These are phyloP conservation scores for Malassezia pachydermatis DNA, from an alignment of 1,284 basidiomycete species.

Conservation along the genomic window DNA sequence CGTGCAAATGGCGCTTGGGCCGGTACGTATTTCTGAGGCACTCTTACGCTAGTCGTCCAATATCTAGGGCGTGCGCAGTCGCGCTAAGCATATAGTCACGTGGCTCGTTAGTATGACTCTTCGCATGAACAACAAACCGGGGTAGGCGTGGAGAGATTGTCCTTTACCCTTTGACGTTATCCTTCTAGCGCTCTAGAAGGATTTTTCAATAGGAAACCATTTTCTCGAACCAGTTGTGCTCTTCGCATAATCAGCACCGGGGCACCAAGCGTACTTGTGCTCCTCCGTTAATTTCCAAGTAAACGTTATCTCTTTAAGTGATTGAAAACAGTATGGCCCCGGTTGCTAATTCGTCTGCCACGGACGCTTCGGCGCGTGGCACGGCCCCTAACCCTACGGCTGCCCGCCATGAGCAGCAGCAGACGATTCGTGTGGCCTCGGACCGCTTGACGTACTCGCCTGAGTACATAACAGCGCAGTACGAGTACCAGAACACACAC, in stretches of 20 bases:
- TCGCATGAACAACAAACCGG: not conserved
- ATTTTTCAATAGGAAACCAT: slow-evolving; percentile 21
- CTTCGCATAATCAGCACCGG: slow-evolving; percentile 39
- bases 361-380: slow-evolving; percentile 15
- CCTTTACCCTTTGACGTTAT: not conserved
- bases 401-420: slow-evolving; percentile 40
- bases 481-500: slow-evolving; percentile 46
- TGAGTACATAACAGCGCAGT: slow-evolving; percentile 38
- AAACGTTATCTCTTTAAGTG: slow-evolving; percentile 15
- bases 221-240: slow-evolving; percentile 47
- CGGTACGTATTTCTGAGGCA: slow-evolving; percentile 11
- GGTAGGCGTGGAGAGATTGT: not conserved
- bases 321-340: slow-evolving; percentile 33
- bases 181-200: slow-evolving; percentile 13
- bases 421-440: slow-evolving; percentile 43
- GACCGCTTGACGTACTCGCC: slow-evolving; percentile 41
- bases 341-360: slow-evolving; percentile 22
- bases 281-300: slow-evolving; percentile 33
- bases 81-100: not conserved
- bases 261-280: slow-evolving; percentile 44
- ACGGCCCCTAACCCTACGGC: slow-evolving; percentile 43
- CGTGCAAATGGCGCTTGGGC: slow-evolving; percentile 39
- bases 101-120: too few relatives aligned
- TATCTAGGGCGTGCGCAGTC: not conserved
- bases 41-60: not conserved